Percentiles rank a stretch among this genome's conserved stretches.
These are phyloP conservation scores for Lichtheimia ramosa DNA, from an alignment of 371 early-diverging fungal genomes.

Conservation along the genomic window DNA sequence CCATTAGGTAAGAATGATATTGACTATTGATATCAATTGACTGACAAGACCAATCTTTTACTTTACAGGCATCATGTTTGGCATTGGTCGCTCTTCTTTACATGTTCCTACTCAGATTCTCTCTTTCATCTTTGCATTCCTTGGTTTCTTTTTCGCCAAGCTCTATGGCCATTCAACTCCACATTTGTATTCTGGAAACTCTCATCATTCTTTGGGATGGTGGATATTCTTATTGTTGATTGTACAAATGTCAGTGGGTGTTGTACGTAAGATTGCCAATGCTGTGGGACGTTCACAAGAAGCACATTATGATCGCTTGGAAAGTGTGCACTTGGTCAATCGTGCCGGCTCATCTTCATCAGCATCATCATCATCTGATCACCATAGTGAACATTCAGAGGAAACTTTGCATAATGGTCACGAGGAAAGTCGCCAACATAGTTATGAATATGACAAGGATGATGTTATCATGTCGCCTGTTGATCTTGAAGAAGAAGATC, in stretches of 20 bases:
- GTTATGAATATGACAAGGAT: constrained; percentile 21
- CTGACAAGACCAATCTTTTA: background rate
- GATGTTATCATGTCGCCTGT: constrained; percentile 15
- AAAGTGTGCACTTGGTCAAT: constrained; percentile 28
- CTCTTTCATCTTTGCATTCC: constrained; percentile 31
- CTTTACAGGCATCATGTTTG: constrained; percentile 45
- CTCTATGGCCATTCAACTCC: constrained; percentile 48
- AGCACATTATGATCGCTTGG: constrained; percentile 29
- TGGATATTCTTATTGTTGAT: constrained; percentile 34
- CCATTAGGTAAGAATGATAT: constrained; percentile 39
- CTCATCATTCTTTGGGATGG: constrained; percentile 51
- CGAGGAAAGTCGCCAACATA: constrained; percentile 3
- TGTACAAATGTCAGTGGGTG: constrained; percentile 42
- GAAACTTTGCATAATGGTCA: constrained; percentile 33
- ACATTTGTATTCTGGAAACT: constrained; percentile 44
- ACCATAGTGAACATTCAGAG: constrained; percentile 29
- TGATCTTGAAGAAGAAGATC: constrained; percentile 20
- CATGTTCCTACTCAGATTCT: constrained; percentile 45
- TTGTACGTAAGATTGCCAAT: constrained; percentile 49
- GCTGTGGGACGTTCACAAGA: constrained; percentile 28
- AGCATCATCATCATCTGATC: constrained; percentile 21
- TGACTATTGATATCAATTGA: background rate
- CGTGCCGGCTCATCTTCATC: constrained; percentile 17
- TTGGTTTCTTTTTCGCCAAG: constrained; percentile 49
- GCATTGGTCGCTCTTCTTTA: constrained; percentile 49